Evolutionary conservation across 225 moss, liverwort and hornwort genomes (phyloP), one percentile per base, ranked within the genome.

Genomic region (Asterella californica): DNA sequence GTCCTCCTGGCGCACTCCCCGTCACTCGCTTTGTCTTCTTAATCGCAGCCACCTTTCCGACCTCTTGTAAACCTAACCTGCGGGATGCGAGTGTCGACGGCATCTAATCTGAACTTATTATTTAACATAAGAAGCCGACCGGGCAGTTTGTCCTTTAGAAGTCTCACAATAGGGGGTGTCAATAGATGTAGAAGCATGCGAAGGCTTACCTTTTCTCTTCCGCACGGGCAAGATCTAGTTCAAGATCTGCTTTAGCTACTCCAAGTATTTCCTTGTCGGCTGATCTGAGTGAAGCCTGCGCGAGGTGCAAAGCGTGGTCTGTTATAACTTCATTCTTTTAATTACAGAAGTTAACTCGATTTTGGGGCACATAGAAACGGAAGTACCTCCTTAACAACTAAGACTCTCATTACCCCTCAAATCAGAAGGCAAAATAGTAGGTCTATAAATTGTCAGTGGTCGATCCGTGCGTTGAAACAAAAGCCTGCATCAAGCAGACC

Each of bases 191-290:
- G 30, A 37, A 19, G 36, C 5, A 69, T n/a, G 34, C 18, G 17
- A 69, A 42, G 7, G 42, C 21, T 72, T 42, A 94, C 96, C 96
- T 92, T 80, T 83, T 84, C 78, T 90, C 90, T 75, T 89, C 87
- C 34, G 34, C 83, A 72, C 90, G 90, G 69, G 83, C 86, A 70
- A 79, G 76, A 82, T 68, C 81, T 80, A 90, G 82, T 69, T 96
- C 87, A 37, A 50, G 83, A 36, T 90, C 92, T 72, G 81, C 80
- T 81, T 83, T 88, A 55, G 84, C 87, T 68, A 53, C 60, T 15
- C 52, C 76, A 71, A 83, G 48, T 5, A 70, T 32, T 75, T 81
- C 80, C 30, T 87, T 74, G 34, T 80, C 80, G 30, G 72, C 53
- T 36, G 74, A 73, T 52, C 59, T 76, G 71, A 82, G 57, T 49